Percentiles rank a stretch among this genome's conserved stretches.
Evolutionary conservation across 1,284 basidiomycete genomes (phyloP).

Genomic region (Jaminaea rosea): DNA sequence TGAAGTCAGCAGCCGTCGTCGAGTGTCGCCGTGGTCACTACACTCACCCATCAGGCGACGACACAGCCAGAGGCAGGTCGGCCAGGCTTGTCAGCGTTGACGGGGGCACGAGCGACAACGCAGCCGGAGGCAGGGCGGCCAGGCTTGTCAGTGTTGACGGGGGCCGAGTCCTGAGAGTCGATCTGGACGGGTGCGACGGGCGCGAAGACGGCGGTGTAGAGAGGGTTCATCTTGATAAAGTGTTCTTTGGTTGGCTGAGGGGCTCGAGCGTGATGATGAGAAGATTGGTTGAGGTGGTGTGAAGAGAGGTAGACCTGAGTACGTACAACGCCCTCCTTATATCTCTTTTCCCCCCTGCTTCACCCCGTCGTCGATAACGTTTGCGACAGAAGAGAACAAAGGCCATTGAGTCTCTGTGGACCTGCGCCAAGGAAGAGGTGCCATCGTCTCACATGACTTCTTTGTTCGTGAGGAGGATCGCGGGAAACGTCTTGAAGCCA

Average conservation of each 20-base stretch:
- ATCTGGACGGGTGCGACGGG: background rate
- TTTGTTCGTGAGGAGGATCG: too few species aligned
- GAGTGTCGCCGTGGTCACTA: too few species aligned
- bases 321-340: constrained; percentile 3
- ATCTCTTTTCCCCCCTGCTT: too few species aligned
- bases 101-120: background rate
- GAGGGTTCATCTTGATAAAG: constrained; percentile 5
- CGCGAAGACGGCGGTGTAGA: background rate
- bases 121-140: background rate
- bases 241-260: background rate
- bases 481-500: too few species aligned
- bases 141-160: background rate
- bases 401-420: too few species aligned
- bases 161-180: background rate
- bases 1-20: too few species aligned
- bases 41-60: too few species aligned
- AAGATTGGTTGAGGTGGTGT: background rate
- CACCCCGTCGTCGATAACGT: too few species aligned
- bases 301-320: background rate
- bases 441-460: too few species aligned
- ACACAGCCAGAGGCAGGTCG: background rate
- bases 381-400: too few species aligned
- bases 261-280: background rate
- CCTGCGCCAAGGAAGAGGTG: too few species aligned
- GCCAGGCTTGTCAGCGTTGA: background rate